Evolutionary conservation across 2,329 filamentous ascomycete genomes (phyloP).

Genomic region (Colletotrichum lupini): DNA sequence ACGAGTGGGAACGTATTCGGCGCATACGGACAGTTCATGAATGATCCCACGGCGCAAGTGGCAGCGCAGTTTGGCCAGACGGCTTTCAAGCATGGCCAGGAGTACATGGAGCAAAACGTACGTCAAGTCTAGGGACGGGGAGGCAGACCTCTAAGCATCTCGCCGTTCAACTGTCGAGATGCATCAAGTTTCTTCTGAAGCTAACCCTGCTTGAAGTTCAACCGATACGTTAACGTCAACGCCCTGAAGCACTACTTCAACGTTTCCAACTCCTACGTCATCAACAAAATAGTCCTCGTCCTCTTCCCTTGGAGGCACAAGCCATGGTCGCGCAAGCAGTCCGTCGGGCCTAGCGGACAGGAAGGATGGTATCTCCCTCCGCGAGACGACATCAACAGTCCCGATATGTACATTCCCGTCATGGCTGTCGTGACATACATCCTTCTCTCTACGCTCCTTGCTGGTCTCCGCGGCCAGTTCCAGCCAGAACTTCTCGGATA

Average conservation of each 20-base stretch:
- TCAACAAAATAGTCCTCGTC: slow-evolving; percentile 92
- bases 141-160: not conserved
- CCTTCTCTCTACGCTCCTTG: slow-evolving; percentile 88
- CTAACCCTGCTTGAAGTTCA: slow-evolving; percentile 53
- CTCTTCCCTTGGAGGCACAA: slow-evolving; percentile 98
- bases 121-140: slow-evolving; percentile 42
- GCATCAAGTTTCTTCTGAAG: not conserved
- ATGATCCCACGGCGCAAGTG: slow-evolving; percentile 93
- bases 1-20: slow-evolving; percentile 67
- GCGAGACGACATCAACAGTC: slow-evolving; percentile 94
- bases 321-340: slow-evolving; percentile 94
- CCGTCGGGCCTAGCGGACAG: slow-evolving; percentile 75
- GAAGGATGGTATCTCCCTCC: slow-evolving; percentile 88
- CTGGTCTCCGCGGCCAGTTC: slow-evolving; percentile 90
- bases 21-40: slow-evolving; percentile 92
- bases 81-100: slow-evolving; percentile 89
- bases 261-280: slow-evolving; percentile 96
- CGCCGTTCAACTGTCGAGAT: not conserved
- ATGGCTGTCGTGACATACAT: slow-evolving; percentile 99
- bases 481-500: slow-evolving; percentile 93
- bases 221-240: slow-evolving; percentile 87
- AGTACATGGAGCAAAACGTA: slow-evolving; percentile 96
- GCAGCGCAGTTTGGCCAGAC: slow-evolving; percentile 94
- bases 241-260: slow-evolving; percentile 99
- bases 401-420: slow-evolving; percentile 99